Base-by-base conservation (phyloP, 1,284 basidiomycete species). In the Moniliella sp. region DNA sequence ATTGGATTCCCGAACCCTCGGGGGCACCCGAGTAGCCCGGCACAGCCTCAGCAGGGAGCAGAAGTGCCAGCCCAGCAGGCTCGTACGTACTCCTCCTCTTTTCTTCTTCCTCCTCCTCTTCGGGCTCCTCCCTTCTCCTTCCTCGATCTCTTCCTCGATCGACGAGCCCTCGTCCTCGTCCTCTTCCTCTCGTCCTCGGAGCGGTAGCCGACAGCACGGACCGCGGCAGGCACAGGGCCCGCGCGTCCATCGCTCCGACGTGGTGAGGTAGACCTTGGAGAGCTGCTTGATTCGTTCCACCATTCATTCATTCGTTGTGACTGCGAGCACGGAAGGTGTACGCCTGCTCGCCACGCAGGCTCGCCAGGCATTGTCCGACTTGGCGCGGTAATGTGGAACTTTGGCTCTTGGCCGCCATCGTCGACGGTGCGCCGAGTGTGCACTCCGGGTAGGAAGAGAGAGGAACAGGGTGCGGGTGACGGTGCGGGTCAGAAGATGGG, bases 251-350 rank as follows among this genome's bases (percentile, higher is more conserved):
- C 58, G 72, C 67, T 94, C 88, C 43, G 76, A 80, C 31, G 84
- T 82, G 34, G 93, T 83, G 35, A 97, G 71, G 64, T 94, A 97
- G 45, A 88, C 69, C 37, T 86, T 84, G 57, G 81, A 86, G 36
- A 97, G 69, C 82, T 94, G 91, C 50, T 84, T 69, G 34, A 91
- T 69, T 94, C 91, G 63, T 94, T 94, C 88, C 91, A 97, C 79
- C 91, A 93, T 65, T 94, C 88, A 82, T 93, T 86, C 80, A 94
- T 57, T 93, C 88, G 46, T 94, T 86, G 55, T 81, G 74, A 45
- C 73, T 77, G 42, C 86, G 69, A 27, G 79, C 73, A 32, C 84
- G 73, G 71, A 97, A 94, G 28, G 75, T 82, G 74, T 80, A 94
- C 15, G 81, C 81, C 37, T 65, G 65, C 36, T 68, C 67, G 48